Evolutionary conservation across 306 rosid genomes (phyloP).

Genomic region (Quercus ilex): DNA sequence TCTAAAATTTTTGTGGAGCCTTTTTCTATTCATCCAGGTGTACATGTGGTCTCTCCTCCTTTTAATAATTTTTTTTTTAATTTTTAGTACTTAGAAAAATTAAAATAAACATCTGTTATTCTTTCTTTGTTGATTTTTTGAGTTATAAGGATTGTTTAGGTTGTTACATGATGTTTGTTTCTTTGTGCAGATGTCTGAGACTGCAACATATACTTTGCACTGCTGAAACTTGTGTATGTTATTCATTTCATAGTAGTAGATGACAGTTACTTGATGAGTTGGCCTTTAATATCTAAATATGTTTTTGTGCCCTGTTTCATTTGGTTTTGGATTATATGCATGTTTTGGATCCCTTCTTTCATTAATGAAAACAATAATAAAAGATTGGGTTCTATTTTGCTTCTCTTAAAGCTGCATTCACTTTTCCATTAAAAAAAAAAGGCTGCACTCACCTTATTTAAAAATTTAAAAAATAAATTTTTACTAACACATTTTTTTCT

Average conservation of each 20-base stretch:
- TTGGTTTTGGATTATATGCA: conserved; percentile 14
- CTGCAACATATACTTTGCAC: conserved; percentile 68
- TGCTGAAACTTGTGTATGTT: conserved; percentile 70
- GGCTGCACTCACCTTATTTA: too few species aligned
- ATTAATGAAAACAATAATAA: conserved; percentile 8
- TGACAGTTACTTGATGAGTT: background rate
- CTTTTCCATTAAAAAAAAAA: too few species aligned
- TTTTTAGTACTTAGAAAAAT: too few species aligned
- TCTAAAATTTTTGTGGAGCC: too few species aligned
- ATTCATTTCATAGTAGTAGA: background rate
- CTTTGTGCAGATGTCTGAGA: conserved; percentile 57
- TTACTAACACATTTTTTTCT: background rate
- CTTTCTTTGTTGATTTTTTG: background rate
- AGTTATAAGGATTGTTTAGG: background rate
- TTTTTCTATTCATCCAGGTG: too few species aligned
- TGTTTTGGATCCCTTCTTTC: conserved; percentile 3
- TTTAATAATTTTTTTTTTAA: too few species aligned
- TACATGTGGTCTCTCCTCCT: too few species aligned
- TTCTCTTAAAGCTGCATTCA: background rate
- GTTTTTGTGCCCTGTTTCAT: conserved; percentile 9
- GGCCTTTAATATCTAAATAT: conserved; percentile 4
- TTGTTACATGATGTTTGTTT: conserved; percentile 21
- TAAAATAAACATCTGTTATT: too few species aligned
- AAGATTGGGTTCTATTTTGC: background rate
- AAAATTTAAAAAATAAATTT: too few species aligned